Conservation (phyloP, 139 green algal species). For the Tetratostichococcus sp. region DNA sequence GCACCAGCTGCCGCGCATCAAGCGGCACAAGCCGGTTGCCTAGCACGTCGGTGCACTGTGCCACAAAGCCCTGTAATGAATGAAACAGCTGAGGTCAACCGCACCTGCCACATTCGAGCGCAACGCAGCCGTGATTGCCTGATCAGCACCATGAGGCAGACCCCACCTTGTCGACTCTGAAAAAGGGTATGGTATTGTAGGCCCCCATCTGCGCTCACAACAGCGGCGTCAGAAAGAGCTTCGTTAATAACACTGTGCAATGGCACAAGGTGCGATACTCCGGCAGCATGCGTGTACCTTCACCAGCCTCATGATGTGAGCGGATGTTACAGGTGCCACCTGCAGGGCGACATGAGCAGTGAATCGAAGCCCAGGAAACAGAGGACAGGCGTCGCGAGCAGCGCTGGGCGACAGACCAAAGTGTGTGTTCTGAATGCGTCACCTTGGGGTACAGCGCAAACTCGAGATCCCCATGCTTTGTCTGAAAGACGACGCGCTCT, state of each 20-base stretch:
- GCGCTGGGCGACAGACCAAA: too few species aligned
- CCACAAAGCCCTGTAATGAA: constrained; percentile 77
- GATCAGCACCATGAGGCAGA: too few species aligned
- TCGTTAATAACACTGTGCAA: neutral
- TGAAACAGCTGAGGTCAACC: too few species aligned
- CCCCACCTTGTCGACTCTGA: constrained; percentile 66
- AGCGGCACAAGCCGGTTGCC: constrained; percentile 46
- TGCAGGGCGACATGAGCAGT: too few species aligned
- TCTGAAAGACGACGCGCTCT: constrained; percentile 58
- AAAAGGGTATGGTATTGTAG: constrained; percentile 85
- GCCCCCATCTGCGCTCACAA: constrained; percentile 37
- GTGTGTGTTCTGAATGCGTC: too few species aligned
- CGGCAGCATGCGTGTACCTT: too few species aligned
- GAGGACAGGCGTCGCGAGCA: too few species aligned
- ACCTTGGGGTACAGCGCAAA: constrained; percentile 49
- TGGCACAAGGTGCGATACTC: neutral
- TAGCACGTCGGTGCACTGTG: constrained; percentile 68
- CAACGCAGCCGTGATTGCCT: too few species aligned
- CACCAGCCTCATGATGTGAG: constrained; percentile 73
- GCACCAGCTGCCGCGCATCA: constrained; percentile 47
- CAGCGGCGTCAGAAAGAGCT: neutral
- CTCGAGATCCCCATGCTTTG: constrained; percentile 67
- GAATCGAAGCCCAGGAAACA: too few species aligned
- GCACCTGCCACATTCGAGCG: too few species aligned
- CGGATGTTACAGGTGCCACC: constrained; percentile 69